These are phyloP conservation scores for Candida maltosa DNA, from an alignment of 805 yeast species.

Conservation along the genomic window DNA sequence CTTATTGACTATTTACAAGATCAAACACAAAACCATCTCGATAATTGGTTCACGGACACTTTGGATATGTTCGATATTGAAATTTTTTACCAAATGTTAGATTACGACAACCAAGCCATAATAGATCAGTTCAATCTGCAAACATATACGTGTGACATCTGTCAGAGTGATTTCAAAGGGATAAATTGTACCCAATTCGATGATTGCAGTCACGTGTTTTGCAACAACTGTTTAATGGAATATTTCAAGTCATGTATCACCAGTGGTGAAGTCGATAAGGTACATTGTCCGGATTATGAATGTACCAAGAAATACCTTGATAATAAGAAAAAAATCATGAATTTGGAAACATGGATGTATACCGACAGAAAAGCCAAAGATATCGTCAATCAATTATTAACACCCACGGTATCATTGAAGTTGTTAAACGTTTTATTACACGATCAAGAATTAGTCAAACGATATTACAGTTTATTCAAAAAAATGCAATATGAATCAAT, in stretches of 20 bases:
- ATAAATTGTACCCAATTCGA: conserved; percentile 29
- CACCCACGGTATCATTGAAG: conserved; percentile 34
- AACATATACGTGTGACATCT: conserved; percentile 54
- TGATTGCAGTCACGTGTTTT: conserved; percentile 49
- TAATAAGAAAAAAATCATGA: conserved; percentile 14
- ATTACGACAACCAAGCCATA: conserved; percentile 17
- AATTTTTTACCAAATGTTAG: conserved; percentile 12
- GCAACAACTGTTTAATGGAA: conserved; percentile 42
- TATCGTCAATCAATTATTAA: conserved; percentile 37
- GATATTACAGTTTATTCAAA: conserved; percentile 38
- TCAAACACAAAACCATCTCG: conserved; percentile 15
- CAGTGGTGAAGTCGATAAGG: conserved; percentile 46
- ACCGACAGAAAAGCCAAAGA: conserved; percentile 9
- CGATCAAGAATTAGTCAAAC: conserved; percentile 20
- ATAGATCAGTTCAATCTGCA: conserved; percentile 24
- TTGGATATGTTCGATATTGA: conserved; percentile 8
- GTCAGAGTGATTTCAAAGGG: conserved; percentile 51
- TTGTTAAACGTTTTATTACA: conserved; percentile 29
- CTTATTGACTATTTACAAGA: conserved; percentile 39
- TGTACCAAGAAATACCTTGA: conserved; percentile 30
- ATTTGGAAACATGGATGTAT: conserved; percentile 20
- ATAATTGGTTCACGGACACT: conserved; percentile 7
- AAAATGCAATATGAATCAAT: conserved; percentile 41
- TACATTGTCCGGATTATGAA: conserved; percentile 58
- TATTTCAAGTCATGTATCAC: conserved; percentile 41